Conservation (phyloP, 129 eudicot genomes). For the Erigeron canadensis region DNA sequence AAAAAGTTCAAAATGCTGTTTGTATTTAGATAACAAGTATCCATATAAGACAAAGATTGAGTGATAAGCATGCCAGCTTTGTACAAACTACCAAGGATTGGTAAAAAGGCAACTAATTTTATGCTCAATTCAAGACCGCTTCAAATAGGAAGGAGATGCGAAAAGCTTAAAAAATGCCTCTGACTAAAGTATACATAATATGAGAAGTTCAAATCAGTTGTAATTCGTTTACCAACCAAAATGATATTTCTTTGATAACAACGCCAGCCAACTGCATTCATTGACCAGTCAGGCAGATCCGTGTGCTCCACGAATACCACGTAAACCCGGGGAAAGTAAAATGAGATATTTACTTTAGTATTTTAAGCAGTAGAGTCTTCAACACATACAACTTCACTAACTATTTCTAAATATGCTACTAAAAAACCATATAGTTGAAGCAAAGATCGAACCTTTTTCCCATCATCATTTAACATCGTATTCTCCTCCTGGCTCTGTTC, state of each 20-base stretch:
- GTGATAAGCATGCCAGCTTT: neutral
- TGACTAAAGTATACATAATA: neutral
- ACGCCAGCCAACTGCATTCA: no score
- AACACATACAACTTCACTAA: neutral
- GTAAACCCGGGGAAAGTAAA: neutral
- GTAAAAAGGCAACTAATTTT: neutral
- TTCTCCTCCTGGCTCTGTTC: slow-evolving; percentile 33
- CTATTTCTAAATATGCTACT: neutral
- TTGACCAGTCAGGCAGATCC: no score
- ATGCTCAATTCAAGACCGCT: neutral
- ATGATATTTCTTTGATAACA: neutral
- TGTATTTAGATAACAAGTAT: neutral
- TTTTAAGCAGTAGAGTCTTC: neutral
- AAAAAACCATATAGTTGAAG: neutral
- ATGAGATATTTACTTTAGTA: neutral
- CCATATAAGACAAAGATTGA: neutral
- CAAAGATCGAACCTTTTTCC: slow-evolving; percentile 43
- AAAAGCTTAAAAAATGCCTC: slow-evolving; percentile 15
- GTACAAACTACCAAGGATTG: neutral
- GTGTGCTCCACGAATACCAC: no score
- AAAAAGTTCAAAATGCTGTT: neutral
- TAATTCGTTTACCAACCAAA: neutral
- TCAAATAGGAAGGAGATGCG: neutral
- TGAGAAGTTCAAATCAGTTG: neutral
- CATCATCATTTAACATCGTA: slow-evolving; percentile 22